phyloP scores from a whole-genome alignment of 73 alveolate species.

The Paramecium tetraurelia region DNA sequence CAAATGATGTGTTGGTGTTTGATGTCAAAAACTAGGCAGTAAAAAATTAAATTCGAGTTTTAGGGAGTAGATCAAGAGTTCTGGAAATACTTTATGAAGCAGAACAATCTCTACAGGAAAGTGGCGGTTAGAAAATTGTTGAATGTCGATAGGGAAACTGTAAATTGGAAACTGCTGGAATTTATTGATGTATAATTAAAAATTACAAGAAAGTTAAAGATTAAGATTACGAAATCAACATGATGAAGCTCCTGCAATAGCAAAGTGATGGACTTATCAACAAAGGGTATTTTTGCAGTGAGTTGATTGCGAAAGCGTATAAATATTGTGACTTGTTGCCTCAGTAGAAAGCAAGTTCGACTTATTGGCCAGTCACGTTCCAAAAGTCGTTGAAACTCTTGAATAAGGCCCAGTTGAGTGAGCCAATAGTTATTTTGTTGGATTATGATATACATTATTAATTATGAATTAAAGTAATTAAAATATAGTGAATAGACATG shows the following conservation, averaged over 20 bases:
- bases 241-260: not conserved
- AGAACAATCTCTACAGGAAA: not conserved
- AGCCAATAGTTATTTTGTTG: not conserved
- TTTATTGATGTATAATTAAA: not conserved
- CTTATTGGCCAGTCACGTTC: not conserved
- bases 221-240: not conserved
- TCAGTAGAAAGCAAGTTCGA: not conserved
- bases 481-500: slow-evolving; percentile 34
- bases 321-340: not conserved
- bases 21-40: not conserved
- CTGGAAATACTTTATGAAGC: not conserved
- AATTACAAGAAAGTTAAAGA: not conserved
- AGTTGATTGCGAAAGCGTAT: slow-evolving; percentile 25
- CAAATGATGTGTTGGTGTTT: not conserved
- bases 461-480: not conserved
- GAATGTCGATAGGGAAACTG: not conserved
- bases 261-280: not conserved
- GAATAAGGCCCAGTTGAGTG: not conserved
- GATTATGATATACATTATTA: not conserved
- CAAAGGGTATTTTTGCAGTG: not conserved
- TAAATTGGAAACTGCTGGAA: not conserved
- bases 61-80: not conserved
- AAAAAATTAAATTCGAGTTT: not conserved
- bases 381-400: not conserved
- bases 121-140: not conserved